phyloP scores from a whole-genome alignment of 1,284 basidiomycete species.

The Pterulicium gracile region DNA sequence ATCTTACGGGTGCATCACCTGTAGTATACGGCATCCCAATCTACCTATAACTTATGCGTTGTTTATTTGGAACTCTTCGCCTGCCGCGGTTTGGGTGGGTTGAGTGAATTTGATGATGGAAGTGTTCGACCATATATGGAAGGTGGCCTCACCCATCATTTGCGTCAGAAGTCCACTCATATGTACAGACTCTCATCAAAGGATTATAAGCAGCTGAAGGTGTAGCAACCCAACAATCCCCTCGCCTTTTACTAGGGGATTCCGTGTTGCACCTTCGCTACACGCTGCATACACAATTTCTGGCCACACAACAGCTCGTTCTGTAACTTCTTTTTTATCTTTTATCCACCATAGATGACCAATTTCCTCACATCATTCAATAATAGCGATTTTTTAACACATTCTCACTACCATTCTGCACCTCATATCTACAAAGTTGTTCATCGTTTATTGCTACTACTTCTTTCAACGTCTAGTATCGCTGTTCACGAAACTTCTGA shows the following conservation, averaged over 20 bases:
- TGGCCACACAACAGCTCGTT: neutral
- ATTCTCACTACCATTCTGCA: too few species aligned
- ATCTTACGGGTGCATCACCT: conserved; percentile 91
- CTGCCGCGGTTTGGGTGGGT: neutral
- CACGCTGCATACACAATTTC: neutral
- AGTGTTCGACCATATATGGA: neutral
- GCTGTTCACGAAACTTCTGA: too few species aligned
- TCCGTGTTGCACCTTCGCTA: neutral
- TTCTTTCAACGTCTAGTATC: too few species aligned
- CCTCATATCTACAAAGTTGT: too few species aligned
- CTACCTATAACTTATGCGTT: conserved; percentile 36
- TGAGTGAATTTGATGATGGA: neutral
- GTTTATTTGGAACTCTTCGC: neutral
- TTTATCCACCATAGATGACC: too few species aligned
- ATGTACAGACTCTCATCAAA: neutral
- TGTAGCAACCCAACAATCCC: neutral
- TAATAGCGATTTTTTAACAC: too few species aligned
- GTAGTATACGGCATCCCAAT: conserved; percentile 94
- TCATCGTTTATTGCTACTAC: too few species aligned
- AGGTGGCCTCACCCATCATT: neutral
- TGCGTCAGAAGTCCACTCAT: neutral
- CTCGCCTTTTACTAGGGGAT: neutral
- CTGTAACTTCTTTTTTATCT: neutral
- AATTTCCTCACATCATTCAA: too few species aligned
- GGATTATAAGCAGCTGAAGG: neutral